phyloP scores from a whole-genome alignment of 169 alveolate genomes.

The Perkinsus olseni region DNA sequence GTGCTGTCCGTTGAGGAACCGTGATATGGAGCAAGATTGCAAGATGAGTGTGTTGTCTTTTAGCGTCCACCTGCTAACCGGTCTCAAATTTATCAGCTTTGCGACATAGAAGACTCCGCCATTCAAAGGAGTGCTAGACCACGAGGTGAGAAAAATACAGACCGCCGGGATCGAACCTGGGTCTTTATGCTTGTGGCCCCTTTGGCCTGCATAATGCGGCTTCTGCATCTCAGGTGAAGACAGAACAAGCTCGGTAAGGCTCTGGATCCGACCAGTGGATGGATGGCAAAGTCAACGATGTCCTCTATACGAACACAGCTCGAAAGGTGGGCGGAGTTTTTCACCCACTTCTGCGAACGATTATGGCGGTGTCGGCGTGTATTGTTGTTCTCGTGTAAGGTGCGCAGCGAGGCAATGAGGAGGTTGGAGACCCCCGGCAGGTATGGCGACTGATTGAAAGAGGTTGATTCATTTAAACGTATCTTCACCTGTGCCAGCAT shows the following conservation, averaged over 20 bases:
- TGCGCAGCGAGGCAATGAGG: background rate
- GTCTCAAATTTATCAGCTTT: background rate
- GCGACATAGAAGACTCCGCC: background rate
- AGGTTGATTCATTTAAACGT: background rate
- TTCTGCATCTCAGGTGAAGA: too few relatives aligned
- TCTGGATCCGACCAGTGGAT: background rate
- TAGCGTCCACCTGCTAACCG: background rate
- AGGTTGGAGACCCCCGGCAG: background rate
- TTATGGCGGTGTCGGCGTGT: background rate
- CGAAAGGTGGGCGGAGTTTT: background rate
- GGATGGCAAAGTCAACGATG: background rate
- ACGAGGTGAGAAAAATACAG: background rate
- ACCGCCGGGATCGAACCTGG: too few relatives aligned
- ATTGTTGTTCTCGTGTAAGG: too few relatives aligned
- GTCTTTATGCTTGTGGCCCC: too few relatives aligned
- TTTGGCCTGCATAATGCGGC: too few relatives aligned
- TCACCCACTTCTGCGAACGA: background rate
- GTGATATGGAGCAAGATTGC: too few relatives aligned
- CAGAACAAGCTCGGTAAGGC: background rate
- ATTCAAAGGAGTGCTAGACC: background rate
- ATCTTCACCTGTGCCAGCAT: too few relatives aligned
- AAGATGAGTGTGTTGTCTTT: too few relatives aligned
- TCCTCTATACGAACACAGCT: background rate
- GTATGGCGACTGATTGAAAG: background rate
- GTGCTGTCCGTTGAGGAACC: too few relatives aligned